These are phyloP conservation scores for Klebsormidium nitens DNA, from an alignment of 139 green algal genomes.

Conservation along the genomic window DNA sequence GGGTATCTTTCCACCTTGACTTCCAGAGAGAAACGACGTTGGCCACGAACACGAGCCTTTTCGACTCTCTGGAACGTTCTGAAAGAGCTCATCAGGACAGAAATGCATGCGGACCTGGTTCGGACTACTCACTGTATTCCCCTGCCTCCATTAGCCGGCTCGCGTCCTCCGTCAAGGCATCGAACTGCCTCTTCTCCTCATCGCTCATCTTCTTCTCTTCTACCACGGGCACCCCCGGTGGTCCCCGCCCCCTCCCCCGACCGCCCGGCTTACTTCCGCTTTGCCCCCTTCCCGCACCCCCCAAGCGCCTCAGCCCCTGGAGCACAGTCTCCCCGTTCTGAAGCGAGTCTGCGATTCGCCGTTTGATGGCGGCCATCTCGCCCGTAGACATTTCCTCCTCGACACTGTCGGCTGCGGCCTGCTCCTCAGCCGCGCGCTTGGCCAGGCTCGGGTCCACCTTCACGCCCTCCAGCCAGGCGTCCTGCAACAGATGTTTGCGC, in stretches of 20 bases:
- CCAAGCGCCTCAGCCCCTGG: constrained; percentile 3
- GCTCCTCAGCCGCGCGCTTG: constrained; percentile 2
- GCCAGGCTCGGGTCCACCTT: constrained; percentile 13
- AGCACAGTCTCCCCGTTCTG: constrained; percentile 18
- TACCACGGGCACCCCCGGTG: not conserved
- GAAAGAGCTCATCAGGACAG: too few relatives aligned
- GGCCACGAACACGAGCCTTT: too few relatives aligned
- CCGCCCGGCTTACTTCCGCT: not conserved
- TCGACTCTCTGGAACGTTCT: too few relatives aligned
- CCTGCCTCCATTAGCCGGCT: constrained; percentile 22
- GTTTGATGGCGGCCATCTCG: constrained; percentile 27
- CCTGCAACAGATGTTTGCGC: constrained; percentile 19
- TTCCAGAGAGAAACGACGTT: too few relatives aligned
- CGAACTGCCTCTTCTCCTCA: constrained; percentile 10
- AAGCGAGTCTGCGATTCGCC: constrained; percentile 25
- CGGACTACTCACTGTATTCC: constrained; percentile 28
- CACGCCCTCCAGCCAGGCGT: constrained; percentile 29
- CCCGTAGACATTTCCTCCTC: constrained; percentile 9
- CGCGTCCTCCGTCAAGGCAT: constrained; percentile 27
- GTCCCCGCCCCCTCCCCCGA: not conserved
- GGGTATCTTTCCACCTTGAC: too few relatives aligned
- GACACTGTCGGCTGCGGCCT: not conserved
- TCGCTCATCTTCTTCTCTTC: not conserved
- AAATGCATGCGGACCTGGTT: too few relatives aligned
- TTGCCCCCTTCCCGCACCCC: not conserved